Evolutionary conservation across 2,329 filamentous ascomycete species (phyloP), one percentile per base, ranked within the genome.

Genomic region (Trichocomaceae sp.): DNA sequence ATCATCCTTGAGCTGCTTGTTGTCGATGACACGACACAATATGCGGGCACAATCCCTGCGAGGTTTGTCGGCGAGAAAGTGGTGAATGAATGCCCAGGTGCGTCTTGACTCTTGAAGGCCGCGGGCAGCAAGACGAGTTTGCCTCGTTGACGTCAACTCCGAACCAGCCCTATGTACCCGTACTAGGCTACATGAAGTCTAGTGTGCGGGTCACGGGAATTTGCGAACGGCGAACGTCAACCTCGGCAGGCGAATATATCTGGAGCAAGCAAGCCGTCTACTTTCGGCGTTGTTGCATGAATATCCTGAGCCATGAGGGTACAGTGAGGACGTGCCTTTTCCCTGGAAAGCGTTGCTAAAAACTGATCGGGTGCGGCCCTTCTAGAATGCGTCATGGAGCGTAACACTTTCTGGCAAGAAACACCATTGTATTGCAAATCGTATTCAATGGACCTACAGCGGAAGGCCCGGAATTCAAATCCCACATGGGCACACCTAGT

Each of bases 271-370:
- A 26, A 57, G 0, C 76, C 75, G 60, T 78, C 75, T 56, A 71
- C 60, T 20, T 59, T 63, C 0, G 72, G 70, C 75, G 78, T 76
- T 2, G 73, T 61, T 1, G 66, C 66, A 35, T 77, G 71, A 72
- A 57, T 73, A 76, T 3, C 66, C 58, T 33, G 70, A 61, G 44
- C 77, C 77, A 79, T 0, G 70, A 74, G 5, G 76, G 79, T 2
- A 74, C 71, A 3, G 78, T 58, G 0, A n/a, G n/a, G n/a, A 70
- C 59, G 61, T 79, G 76, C 20, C 66, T 62, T 0, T 59, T 55
- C 0, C 77, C 77, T 6, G 77, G 54, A 52, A 78, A 79, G 0
- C 61, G 72, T 56, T 75, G 71, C 77, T 77, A 79, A 15, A 79
- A 79, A 57, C 22, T 77, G 66, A 62, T 79, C 76, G 0, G 77